These are phyloP conservation scores for Nidula microcarpa DNA, from an alignment of 768 basidiomycete species.

Conservation along the genomic window DNA sequence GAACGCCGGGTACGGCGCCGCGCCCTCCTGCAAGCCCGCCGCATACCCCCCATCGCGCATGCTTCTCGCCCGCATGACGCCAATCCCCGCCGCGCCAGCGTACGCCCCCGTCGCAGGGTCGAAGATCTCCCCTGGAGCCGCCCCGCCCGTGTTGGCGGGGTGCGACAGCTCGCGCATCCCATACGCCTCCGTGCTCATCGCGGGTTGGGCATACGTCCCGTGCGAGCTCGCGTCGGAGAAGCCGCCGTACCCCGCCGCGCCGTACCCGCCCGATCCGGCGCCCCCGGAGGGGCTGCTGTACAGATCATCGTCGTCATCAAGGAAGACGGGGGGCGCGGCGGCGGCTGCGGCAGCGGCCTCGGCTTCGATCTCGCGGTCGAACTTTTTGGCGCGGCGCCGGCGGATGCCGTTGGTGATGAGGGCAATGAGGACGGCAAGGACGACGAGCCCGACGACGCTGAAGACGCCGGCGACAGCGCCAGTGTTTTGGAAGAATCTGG, in stretches of 20 bases:
- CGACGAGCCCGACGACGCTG: slow-evolving; percentile 65
- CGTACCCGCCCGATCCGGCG: slow-evolving; percentile 4
- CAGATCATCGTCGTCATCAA: slow-evolving; percentile 48
- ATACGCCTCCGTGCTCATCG: slow-evolving; percentile 5
- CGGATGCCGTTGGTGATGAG: slow-evolving; percentile 51
- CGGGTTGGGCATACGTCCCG: slow-evolving; percentile 9
- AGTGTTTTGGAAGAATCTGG: slow-evolving; percentile 69
- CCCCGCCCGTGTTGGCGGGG: slow-evolving; percentile 36
- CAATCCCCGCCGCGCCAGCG: slow-evolving; percentile 32
- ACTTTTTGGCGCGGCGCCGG: slow-evolving; percentile 57
- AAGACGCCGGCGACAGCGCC: slow-evolving; percentile 74
- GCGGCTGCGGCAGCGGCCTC: slow-evolving; percentile 65
- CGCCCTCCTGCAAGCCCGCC: slow-evolving; percentile 29
- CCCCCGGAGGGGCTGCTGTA: slow-evolving; percentile 22
- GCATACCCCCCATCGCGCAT: slow-evolving; percentile 26
- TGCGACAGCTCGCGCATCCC: slow-evolving; percentile 33
- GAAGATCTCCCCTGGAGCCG: slow-evolving; percentile 26
- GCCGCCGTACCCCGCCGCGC: not conserved
- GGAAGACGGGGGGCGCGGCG: slow-evolving; percentile 49
- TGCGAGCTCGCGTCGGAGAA: slow-evolving; percentile 7
- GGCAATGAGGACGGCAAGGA: slow-evolving; percentile 44
- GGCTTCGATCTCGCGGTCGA: slow-evolving; percentile 72
- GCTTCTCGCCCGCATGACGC: slow-evolving; percentile 37
- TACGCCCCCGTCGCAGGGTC: slow-evolving; percentile 17
- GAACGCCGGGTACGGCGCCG: slow-evolving; percentile 35